These are phyloP conservation scores for Beauveria caledonica DNA, from an alignment of 2,329 filamentous ascomycete genomes.

Conservation along the genomic window DNA sequence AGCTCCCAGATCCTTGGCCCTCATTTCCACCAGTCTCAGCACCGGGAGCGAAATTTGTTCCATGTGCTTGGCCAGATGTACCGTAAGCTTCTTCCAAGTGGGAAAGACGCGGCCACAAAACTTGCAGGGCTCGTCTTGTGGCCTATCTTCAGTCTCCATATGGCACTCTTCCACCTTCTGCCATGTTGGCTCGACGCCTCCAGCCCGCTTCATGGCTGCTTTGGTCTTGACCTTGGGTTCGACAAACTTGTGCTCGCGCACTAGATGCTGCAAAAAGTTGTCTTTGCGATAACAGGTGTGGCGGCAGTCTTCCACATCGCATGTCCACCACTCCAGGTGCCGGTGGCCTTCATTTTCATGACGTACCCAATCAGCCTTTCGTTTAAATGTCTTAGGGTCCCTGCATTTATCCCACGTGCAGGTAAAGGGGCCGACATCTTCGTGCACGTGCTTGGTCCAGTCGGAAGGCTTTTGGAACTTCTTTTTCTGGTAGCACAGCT, in stretches of 20 bases:
- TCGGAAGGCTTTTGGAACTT: constrained; percentile 86
- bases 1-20: constrained; percentile 40
- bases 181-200: constrained; percentile 59
- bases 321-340: constrained; percentile 86
- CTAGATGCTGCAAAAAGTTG: constrained; percentile 88
- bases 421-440: constrained; percentile 87
- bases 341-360: constrained; percentile 90
- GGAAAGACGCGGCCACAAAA: constrained; percentile 77
- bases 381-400: constrained; percentile 86
- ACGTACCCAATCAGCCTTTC: constrained; percentile 91
- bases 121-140: constrained; percentile 71
- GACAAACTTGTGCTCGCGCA: constrained; percentile 78
- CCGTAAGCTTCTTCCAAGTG: constrained; percentile 87
- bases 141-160: constrained; percentile 54
- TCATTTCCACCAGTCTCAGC: constrained; percentile 47
- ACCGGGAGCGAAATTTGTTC: constrained; percentile 82
- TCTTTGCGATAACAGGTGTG: constrained; percentile 82
- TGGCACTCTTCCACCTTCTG: constrained; percentile 71
- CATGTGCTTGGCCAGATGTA: constrained; percentile 93
- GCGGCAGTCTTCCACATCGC: constrained; percentile 69
- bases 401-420: constrained; percentile 80
- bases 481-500: constrained; percentile 77
- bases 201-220: constrained; percentile 53
- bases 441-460: constrained; percentile 94
- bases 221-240: constrained; percentile 77